Conservation (phyloP, 441 rosid species). For the Euphorbia celastroides region DNA sequence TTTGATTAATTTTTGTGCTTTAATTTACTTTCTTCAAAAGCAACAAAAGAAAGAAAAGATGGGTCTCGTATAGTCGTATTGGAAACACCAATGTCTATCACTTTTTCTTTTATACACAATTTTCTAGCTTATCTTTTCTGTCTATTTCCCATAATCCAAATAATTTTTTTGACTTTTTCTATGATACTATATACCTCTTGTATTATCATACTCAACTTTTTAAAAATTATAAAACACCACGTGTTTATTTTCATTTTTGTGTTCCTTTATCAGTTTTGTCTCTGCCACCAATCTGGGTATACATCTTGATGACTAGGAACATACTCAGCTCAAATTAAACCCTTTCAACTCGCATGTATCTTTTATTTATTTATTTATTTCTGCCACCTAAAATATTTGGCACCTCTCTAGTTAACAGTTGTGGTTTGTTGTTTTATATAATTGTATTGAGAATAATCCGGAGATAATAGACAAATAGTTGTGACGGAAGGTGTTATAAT, state of each 20-base stretch:
- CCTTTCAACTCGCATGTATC: too few species aligned
- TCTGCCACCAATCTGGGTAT: background rate
- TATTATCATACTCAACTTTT: background rate
- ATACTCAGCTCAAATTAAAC: background rate
- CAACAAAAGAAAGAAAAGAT: background rate
- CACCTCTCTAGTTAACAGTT: too few species aligned
- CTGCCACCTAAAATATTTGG: too few species aligned
- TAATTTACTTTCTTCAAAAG: background rate
- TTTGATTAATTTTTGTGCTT: too few species aligned
- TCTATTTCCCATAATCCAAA: background rate
- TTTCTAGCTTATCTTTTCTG: background rate
- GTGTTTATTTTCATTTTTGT: background rate
- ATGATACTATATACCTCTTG: background rate
- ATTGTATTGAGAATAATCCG: too few species aligned
- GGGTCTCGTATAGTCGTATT: background rate
- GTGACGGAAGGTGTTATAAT: too few species aligned
- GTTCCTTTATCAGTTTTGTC: background rate
- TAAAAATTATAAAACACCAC: background rate
- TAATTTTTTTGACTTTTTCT: background rate
- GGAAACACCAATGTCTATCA: background rate
- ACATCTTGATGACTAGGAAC: constrained; percentile 1
- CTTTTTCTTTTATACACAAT: background rate
- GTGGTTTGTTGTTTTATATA: too few species aligned
- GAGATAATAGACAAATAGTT: too few species aligned
- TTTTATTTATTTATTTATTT: too few species aligned